Conservation (phyloP, 768 basidiomycete genomes). For the Butyriboletus loyo region DNA sequence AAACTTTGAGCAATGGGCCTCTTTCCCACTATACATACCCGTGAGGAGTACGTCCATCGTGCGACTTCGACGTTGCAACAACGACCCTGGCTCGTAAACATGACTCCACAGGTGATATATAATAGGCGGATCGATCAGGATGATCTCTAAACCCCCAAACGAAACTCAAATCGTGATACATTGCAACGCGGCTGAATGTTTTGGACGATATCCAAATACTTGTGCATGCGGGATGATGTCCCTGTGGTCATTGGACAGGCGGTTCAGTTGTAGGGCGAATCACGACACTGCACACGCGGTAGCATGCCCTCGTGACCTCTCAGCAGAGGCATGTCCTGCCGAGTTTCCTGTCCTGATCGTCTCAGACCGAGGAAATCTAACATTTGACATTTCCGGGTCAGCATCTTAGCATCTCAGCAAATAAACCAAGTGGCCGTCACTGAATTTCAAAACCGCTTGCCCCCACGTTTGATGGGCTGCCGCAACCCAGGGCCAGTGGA, state of each 20-base stretch:
- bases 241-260: constrained; percentile 3
- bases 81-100: constrained; percentile 7
- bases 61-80: neutral
- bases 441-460: constrained; percentile 60
- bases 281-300: neutral
- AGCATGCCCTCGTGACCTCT: neutral
- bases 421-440: neutral
- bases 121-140: neutral
- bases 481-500: constrained; percentile 50
- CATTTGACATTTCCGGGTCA: neutral
- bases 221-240: neutral
- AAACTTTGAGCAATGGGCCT: no score
- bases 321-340: constrained; percentile 5
- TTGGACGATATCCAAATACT: neutral
- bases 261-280: neutral
- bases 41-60: neutral
- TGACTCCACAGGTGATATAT: constrained; percentile 3
- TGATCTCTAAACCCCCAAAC: neutral
- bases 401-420: neutral
- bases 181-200: neutral
- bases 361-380: neutral
- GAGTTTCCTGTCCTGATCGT: neutral
- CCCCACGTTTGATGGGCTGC: constrained; percentile 75
- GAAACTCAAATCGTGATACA: neutral
- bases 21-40: neutral